Base-by-base conservation (phyloP, 129 eudicot species). In the Dittrichia graveolens region DNA sequence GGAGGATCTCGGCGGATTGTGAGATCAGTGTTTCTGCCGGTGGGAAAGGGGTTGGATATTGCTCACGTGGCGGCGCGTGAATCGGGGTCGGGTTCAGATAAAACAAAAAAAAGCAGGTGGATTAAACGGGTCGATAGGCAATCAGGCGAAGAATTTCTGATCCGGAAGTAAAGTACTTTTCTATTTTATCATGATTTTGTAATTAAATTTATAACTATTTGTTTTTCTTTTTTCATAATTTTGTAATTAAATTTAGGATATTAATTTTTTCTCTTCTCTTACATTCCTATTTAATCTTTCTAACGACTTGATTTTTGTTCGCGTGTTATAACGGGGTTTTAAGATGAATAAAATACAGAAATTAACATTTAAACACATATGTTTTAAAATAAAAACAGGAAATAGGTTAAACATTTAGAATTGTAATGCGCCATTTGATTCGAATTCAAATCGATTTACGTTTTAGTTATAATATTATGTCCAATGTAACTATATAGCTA, bases 31-130 rank as follows among this genome's bases (percentile, higher is more conserved):
- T 83, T 83, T 63, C 35, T 88, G 67, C 97, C 97, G 78, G 95
- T 91, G 18, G 95, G 95, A 24, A 75, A 80, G 15, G 92, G 97
- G 44, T 67, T 91, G 62, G 88, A 91, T 46, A 88, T 88, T 5
- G 95, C 88, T n/a, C 86, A 91, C 64, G 92, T 88, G 14, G 92
- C 83, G 0, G 89, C 89, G 1, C 31, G 38, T 3, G 83, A 73
- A 14, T 52, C 72, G 55, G 80, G 78, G 16, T 52, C 45, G 68
- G 64, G 74, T 18, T 75, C 39, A 2, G 78, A 46, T 3, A 76
- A 77, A 15, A 35, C 55, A 6, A 56, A 67, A 4, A 61, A 47
- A n/a, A 62, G 82, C 4, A 59, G 80, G 72, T 85, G 91, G 91
- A 75, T 88, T 59, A 85, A 66, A 59, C 91, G 75, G 59, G 44